These are phyloP conservation scores for Magnolia kwangsiensis DNA, from an alignment of 164 flowering plant species.

Conservation along the genomic window DNA sequence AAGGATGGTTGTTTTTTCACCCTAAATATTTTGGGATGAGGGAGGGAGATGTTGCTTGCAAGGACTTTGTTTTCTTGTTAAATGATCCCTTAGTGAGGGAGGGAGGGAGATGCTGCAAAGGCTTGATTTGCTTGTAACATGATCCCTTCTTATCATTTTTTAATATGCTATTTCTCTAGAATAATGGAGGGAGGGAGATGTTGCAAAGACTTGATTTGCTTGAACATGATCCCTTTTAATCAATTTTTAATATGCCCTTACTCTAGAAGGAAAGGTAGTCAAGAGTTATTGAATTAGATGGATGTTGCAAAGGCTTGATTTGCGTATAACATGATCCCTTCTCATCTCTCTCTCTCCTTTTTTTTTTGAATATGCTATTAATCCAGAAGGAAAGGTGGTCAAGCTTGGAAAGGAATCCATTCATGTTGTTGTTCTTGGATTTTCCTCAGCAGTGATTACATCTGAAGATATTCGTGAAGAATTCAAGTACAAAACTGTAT, in stretches of 20 bases:
- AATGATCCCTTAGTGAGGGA: neutral
- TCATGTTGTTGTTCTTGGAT: conserved; percentile 76
- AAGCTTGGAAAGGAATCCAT: conserved; percentile 61
- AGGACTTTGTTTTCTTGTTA: neutral
- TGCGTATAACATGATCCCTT: neutral
- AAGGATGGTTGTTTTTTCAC: no score
- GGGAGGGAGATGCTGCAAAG: no score
- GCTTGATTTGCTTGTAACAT: neutral
- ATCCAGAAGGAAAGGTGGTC: conserved; percentile 82
- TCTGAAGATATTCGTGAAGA: conserved; percentile 71
- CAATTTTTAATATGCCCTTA: conserved; percentile 1
- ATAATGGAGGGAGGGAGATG: no score
- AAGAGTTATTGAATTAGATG: conserved; percentile 18
- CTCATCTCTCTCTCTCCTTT: no score
- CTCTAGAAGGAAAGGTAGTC: conserved; percentile 82
- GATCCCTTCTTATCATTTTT: neutral
- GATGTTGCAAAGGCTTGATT: neutral
- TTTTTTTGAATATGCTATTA: neutral
- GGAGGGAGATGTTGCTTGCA: no score
- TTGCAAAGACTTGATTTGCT: neutral
- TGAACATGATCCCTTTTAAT: neutral
- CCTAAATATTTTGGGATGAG: no score
- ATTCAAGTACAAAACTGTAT: conserved; percentile 54
- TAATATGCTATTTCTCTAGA: conserved; percentile 31
- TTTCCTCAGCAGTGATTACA: conserved; percentile 61